Base-by-base conservation (phyloP, 1,284 basidiomycete genomes). In the Rhodotorula sp. region DNA sequence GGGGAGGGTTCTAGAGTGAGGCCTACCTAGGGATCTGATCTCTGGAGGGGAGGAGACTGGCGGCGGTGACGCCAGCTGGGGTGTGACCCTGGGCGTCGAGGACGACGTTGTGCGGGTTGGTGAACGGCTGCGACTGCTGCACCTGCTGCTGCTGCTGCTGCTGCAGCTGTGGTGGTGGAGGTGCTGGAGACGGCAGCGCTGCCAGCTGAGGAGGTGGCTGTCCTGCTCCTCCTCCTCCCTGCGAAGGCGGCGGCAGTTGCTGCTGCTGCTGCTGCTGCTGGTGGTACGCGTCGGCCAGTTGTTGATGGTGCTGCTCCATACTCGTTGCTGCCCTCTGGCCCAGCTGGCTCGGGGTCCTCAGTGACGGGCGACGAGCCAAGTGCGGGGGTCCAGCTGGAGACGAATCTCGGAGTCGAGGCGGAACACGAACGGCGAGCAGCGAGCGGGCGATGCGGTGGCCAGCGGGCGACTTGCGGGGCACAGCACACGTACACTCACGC, bases 1-100 rank as follows among this genome's bases (percentile, higher is more conserved):
- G 18, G 6, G 48, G 26, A 6, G 56, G 17, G 15, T 33, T 20
- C 3, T 18, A n/a, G 46, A 20, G 3, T 26, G 30, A 14, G 29
- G 64, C 72, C 55, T 17, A 74, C 67, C 73, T 53, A 17, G 74
- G 74, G 59, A 75, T 75, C 74, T 68, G 68, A 49, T 64, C 63
- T 51, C 69, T 66, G 46, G 71, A 68, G 26, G 73, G 64, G 15
- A 69, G 65, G 20, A 75, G 62, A 18, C 48, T 57, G 18, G 67
- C 71, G 10, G 74, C 74, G 3, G 74, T 73, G 57, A 75, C 64
- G 0, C 71, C 71, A 1, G 62, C 65, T 1, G 69, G 66, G 2
- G 71, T 70, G 60, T 68, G 69, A 1, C 73, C 73, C 24, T 66
- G 62, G 0, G 64, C 61, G 64, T 75, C 73, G 45, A 75, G 71